phyloP scores from a whole-genome alignment of 1,139 yeast genomes.

The Protomyces gravidus region DNA sequence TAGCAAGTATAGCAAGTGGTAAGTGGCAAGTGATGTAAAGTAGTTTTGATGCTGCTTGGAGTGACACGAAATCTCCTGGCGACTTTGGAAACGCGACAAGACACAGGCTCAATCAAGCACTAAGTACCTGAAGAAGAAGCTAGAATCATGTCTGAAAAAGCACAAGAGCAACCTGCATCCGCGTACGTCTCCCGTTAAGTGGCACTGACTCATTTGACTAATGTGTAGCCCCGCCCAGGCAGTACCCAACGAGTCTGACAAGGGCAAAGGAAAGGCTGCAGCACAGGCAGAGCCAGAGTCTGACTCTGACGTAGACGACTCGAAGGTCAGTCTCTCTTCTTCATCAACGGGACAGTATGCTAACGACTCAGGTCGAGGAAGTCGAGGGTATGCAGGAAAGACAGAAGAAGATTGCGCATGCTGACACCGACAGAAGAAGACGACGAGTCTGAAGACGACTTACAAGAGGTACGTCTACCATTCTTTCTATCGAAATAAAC shows the following conservation, averaged over 20 bases:
- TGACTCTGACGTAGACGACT: conserved; percentile 27
- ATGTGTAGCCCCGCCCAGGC: neutral
- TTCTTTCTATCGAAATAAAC: neutral
- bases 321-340: conserved; percentile 9
- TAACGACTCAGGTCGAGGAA: conserved; percentile 1
- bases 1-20: no score
- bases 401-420: no score
- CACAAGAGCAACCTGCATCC: neutral
- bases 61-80: no score
- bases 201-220: no score
- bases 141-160: conserved; percentile 1
- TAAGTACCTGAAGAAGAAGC: no score
- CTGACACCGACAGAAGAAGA: conserved; percentile 39
- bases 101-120: no score
- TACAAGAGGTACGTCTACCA: conserved; percentile 52
- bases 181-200: no score
- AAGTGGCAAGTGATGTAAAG: no score
- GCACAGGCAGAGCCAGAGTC: conserved; percentile 33
- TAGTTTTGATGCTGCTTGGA: no score
- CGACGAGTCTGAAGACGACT: conserved; percentile 67
- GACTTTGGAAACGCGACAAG: no score
- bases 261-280: conserved; percentile 31
- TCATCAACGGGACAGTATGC: neutral
- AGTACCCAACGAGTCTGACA: neutral
- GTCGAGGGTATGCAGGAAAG: conserved; percentile 9